Conservation (phyloP, 352 stramenopile genomes). For the Elongisporangium undulatum region DNA sequence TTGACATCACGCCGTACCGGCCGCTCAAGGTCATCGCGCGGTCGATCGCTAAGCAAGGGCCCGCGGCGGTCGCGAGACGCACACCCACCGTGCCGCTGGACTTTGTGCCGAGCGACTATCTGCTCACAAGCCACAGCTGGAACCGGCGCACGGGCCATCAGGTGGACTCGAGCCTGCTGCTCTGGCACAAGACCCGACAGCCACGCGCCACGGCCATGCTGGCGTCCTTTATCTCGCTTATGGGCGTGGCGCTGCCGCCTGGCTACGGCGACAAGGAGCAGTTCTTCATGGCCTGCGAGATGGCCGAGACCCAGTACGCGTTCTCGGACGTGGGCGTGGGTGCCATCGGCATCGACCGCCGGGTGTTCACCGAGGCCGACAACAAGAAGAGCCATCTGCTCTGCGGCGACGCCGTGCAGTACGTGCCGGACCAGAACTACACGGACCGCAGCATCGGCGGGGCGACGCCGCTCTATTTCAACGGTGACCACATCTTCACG, state of each 20-base stretch:
- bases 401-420: conserved; percentile 13
- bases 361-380: neutral
- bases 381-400: conserved; percentile 2
- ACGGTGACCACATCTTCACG: conserved; percentile 36
- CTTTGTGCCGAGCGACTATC: conserved; percentile 24
- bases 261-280: conserved; percentile 55
- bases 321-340: conserved; percentile 35
- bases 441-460: neutral
- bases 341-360: conserved; percentile 10
- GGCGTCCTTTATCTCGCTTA: conserved; percentile 31
- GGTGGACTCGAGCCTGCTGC: conserved; percentile 43
- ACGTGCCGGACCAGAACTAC: conserved; percentile 2
- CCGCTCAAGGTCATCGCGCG: neutral
- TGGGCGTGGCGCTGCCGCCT: conserved; percentile 9
- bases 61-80: neutral
- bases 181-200: conserved; percentile 43
- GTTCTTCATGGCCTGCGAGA: conserved; percentile 43
- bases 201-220: conserved; percentile 36
- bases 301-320: conserved; percentile 40
- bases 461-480: conserved; percentile 30
- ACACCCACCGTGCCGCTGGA: conserved; percentile 15
- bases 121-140: conserved; percentile 32
- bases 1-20: conserved; percentile 25
- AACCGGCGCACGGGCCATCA: conserved; percentile 32
- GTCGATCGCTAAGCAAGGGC: neutral